Base-by-base conservation (phyloP, 768 basidiomycete species). In the Filobasidium floriforme region DNA sequence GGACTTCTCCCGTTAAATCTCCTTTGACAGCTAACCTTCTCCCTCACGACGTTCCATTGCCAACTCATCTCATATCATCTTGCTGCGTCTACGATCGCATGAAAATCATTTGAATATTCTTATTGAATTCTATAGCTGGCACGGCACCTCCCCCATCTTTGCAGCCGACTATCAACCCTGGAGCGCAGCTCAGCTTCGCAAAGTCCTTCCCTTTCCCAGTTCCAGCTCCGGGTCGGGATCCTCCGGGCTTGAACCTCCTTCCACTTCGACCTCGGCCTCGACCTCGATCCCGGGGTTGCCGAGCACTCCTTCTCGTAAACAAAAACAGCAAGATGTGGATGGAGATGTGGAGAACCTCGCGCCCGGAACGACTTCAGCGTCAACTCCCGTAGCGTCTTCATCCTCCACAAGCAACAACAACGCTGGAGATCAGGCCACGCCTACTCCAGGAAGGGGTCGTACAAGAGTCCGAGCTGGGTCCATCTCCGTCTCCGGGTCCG, bases 131-230 rank as follows among this genome's bases (percentile, higher is more conserved):
- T 64, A 12, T 62, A 78, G 77, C 28, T 78, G 77, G 77, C 77
- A 78, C 70, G 77, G 76, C 60, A 78, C 77, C 18, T 76, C 77
- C 61, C 76, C 77, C 7, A 75, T 99, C 79, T 93, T 91, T 52
- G 90, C 92, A 18, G 91, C 90, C 79, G 96, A 99, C 82, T 96
- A 96, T 75, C 96, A 98, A 76, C 88, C 90, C 22, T 76, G 87
- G 40, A 81, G 88, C 1, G 73, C 89, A 83, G 68, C 73, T 3
- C 75, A 79, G 65, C 76, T 82, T 65, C 78, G 77, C 65, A 72
- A 78, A 54, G 70, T 80, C 41, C 72, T 80, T 44, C 73, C 71
- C n/a, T 72, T 41, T 59, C 71, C 43, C 51, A 89, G 89, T 82
- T 88, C 87, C 4, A 37, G 32, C 79, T 87, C 88, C 80, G 85